A percentile compares a stretch with the other conserved stretches of the same genome.
Conservation (phyloP, 1,284 basidiomycete species). For the Cryptococcus jaspeensis region DNA sequence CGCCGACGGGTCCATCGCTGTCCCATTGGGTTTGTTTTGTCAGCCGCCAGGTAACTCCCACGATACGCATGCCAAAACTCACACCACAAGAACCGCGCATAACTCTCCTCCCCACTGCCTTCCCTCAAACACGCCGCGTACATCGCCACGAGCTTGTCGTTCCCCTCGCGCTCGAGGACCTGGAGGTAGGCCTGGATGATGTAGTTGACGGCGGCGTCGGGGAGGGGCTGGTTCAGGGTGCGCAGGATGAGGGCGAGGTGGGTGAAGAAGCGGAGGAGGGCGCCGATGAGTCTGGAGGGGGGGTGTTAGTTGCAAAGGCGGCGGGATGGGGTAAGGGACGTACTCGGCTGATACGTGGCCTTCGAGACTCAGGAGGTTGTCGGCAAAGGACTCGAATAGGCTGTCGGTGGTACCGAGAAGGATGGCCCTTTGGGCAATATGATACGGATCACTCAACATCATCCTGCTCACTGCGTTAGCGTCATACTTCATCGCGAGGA, state of each 20-base stretch:
- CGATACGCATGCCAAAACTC: constrained; percentile 18
- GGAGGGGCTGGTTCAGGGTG: constrained; percentile 71
- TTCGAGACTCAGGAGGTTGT: constrained; percentile 55
- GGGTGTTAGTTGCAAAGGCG: neutral
- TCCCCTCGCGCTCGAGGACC: constrained; percentile 79
- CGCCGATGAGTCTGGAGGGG: constrained; percentile 29
- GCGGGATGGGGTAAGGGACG: constrained; percentile 40
- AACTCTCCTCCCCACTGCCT: constrained; percentile 81
- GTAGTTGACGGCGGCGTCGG: constrained; percentile 70
- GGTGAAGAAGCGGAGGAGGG: constrained; percentile 79
- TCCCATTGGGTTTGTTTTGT: too few species aligned
- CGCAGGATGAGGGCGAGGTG: constrained; percentile 90
- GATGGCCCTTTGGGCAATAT: constrained; percentile 68
- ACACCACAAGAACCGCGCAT: constrained; percentile 81
- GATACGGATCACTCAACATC: constrained; percentile 68
- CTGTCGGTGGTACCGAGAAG: constrained; percentile 71
- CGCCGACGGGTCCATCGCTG: constrained; percentile 69
- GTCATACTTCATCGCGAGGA: neutral
- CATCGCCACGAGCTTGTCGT: constrained; percentile 84
- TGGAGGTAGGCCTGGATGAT: constrained; percentile 88
- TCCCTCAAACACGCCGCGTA: constrained; percentile 90
- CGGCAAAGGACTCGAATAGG: constrained; percentile 71
- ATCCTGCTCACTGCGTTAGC: constrained; percentile 56
- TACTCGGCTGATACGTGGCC: constrained; percentile 62
- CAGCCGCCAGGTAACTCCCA: too few species aligned